Evolutionary conservation across 1,284 basidiomycete genomes (phyloP), one percentile per base, ranked within the genome.

Genomic region (Peniophora sp.): DNA sequence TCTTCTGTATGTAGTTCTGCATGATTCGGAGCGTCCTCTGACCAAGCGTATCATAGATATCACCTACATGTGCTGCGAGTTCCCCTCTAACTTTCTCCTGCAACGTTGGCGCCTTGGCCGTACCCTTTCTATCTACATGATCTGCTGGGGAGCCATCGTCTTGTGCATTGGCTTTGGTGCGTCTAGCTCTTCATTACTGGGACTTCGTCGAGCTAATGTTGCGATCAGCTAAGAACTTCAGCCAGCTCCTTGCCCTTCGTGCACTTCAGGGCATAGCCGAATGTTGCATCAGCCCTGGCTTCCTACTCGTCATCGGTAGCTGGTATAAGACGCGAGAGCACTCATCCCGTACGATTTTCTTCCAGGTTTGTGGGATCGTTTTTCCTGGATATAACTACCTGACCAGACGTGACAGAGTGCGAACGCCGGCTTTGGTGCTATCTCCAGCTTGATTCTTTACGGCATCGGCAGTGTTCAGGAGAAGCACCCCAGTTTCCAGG

Each of bases 191-290:
- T n/a, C n/a, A n/a, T n/a, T n/a, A n/a, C n/a, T n/a, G n/a, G n/a
- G n/a, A n/a, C n/a, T n/a, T n/a, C n/a, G n/a, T n/a, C n/a, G n/a
- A n/a, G n/a, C n/a, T n/a, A n/a, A n/a, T n/a, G n/a, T n/a, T n/a
- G 27, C 27, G 27, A 32, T n/a, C n/a, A 49, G 56, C 54, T 19
- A 38, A 57, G 32, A 52, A 57, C 41, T 57, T 53, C 44, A 48
- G 19, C 20, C 52, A 55, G 14, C 51, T 57, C 17, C 43, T 55
- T 16, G 49, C 38, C 32, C 51, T 57, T 3, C 56, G 57, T n/a
- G 57, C 54, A 2, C 54, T 57, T n/a, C 57, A 58, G 45, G 57
- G 57, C 48, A n/a, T 58, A 14, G 54, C 55, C 24, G 53, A 58
- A 47, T 58, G 57, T 38, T 55, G 53, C 50, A 58, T 58, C 43